Conservation (phyloP, 2,329 filamentous ascomycete species). For the Tolypocladium sp. region DNA sequence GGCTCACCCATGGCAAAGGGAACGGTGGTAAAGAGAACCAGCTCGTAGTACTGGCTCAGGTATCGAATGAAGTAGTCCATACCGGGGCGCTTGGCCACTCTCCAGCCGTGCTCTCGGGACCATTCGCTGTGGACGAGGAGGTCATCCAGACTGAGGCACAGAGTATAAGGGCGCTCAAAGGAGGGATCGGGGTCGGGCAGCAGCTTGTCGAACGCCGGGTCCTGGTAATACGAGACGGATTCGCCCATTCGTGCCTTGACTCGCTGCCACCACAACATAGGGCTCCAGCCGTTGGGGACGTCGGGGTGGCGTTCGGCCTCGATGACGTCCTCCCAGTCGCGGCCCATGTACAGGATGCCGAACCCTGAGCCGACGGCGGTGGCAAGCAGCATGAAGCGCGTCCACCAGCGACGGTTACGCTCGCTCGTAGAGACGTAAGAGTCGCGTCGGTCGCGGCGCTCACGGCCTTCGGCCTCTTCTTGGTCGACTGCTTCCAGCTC, state of each 20-base stretch:
- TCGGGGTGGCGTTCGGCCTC: constrained; percentile 63
- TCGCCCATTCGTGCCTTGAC: constrained; percentile 65
- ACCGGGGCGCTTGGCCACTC: constrained; percentile 87
- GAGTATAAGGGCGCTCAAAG: constrained; percentile 79
- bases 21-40: constrained; percentile 89
- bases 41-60: constrained; percentile 93
- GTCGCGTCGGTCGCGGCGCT: constrained; percentile 49
- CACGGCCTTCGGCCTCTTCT: constrained; percentile 19
- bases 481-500: constrained; percentile 27
- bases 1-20: constrained; percentile 79
- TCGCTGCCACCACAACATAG: constrained; percentile 70
- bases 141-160: constrained; percentile 89
- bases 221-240: constrained; percentile 85
- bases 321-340: constrained; percentile 78
- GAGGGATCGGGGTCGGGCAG: constrained; percentile 73
- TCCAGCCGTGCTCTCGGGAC: constrained; percentile 89
- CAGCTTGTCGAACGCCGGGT: constrained; percentile 89
- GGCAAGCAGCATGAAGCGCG: constrained; percentile 62
- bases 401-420: constrained; percentile 65
- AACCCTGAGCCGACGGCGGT: constrained; percentile 47
- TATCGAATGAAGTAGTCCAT: constrained; percentile 97
- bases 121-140: constrained; percentile 92
- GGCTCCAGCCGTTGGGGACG: constrained; percentile 70
- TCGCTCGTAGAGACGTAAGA: constrained; percentile 83
- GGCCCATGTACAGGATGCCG: constrained; percentile 66